Evolutionary conservation across 2,329 filamentous ascomycete species (phyloP).

Genomic region (Ophidiomyces ophidiicola): DNA sequence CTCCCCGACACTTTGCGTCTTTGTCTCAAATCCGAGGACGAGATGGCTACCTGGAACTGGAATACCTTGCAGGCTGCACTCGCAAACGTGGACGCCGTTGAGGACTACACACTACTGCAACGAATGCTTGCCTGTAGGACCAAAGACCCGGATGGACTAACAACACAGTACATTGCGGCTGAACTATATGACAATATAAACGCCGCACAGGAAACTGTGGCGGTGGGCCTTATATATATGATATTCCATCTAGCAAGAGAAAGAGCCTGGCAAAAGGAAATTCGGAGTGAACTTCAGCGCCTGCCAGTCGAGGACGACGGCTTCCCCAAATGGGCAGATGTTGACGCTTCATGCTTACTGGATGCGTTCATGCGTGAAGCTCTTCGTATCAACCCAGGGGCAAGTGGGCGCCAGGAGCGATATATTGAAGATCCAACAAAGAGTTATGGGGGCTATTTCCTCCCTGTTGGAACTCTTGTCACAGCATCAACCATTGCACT

Average conservation of each 20-base stretch:
- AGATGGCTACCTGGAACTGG: constrained; percentile 3
- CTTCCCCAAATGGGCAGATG: constrained; percentile 2
- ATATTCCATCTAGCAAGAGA: constrained; percentile 6
- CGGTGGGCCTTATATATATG: constrained; percentile 6
- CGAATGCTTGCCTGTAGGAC: constrained; percentile 6
- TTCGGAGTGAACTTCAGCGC: background rate
- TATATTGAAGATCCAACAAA: constrained; percentile 5
- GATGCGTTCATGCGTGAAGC: constrained; percentile 6
- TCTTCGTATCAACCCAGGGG: constrained; percentile 1
- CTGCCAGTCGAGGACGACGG: background rate
- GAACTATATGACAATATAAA: constrained; percentile 6
- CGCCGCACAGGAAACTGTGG: constrained; percentile 4
- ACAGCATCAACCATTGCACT: constrained; percentile 6
- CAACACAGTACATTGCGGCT: constrained; percentile 3
- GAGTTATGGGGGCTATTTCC: constrained; percentile 2
- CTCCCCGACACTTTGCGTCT: constrained; percentile 1
- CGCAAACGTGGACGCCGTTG: background rate
- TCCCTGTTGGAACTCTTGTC: constrained; percentile 4
- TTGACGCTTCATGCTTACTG: background rate
- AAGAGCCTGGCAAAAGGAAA: background rate
- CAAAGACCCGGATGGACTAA: background rate
- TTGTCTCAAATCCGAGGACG: constrained; percentile 2
- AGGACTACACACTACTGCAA: constrained; percentile 2
- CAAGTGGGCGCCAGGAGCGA: constrained; percentile 4
- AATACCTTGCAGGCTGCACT: background rate